Conservation (phyloP, 1,139 yeast species). For the Saccharomyces hybrid region DNA sequence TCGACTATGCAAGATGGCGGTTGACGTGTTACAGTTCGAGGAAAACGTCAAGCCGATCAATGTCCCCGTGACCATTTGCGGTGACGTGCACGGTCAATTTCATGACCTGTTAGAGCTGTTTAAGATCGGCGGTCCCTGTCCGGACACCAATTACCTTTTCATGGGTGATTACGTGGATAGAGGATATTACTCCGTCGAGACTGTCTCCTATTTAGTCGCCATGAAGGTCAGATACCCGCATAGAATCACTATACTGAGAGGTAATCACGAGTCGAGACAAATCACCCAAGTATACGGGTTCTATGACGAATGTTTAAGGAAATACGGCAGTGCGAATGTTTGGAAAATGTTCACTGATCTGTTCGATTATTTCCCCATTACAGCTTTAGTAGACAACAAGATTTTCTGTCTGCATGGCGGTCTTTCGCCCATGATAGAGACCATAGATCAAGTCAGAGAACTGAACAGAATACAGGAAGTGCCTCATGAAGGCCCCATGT, state of each 20-base stretch:
- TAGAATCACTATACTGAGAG: conserved; percentile 73
- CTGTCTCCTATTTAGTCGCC: conserved; percentile 58
- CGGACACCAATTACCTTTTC: conserved; percentile 66
- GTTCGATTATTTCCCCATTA: conserved; percentile 77
- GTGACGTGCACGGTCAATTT: conserved; percentile 78
- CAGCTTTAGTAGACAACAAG: conserved; percentile 75
- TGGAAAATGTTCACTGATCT: conserved; percentile 90
- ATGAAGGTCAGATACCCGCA: conserved; percentile 80
- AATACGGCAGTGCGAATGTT: conserved; percentile 83
- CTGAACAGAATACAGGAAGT: conserved; percentile 85
- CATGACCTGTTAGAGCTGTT: conserved; percentile 70
- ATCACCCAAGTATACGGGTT: conserved; percentile 92
- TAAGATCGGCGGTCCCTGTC: conserved; percentile 69
- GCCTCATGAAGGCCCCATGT: conserved; percentile 96
- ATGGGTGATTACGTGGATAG: conserved; percentile 92
- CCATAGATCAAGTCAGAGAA: conserved; percentile 72
- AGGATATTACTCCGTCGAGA: conserved; percentile 86
- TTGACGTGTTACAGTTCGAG: conserved; percentile 70
- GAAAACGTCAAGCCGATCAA: conserved; percentile 88
- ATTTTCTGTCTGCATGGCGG: conserved; percentile 91
- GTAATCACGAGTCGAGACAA: conserved; percentile 91
- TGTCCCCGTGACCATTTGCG: conserved; percentile 81
- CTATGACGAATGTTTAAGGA: conserved; percentile 85
- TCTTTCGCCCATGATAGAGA: conserved; percentile 76
- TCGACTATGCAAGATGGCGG: conserved; percentile 80